These are phyloP conservation scores for Cladorrhinum sp. DNA, from an alignment of 2,329 filamentous ascomycete genomes.

Conservation along the genomic window DNA sequence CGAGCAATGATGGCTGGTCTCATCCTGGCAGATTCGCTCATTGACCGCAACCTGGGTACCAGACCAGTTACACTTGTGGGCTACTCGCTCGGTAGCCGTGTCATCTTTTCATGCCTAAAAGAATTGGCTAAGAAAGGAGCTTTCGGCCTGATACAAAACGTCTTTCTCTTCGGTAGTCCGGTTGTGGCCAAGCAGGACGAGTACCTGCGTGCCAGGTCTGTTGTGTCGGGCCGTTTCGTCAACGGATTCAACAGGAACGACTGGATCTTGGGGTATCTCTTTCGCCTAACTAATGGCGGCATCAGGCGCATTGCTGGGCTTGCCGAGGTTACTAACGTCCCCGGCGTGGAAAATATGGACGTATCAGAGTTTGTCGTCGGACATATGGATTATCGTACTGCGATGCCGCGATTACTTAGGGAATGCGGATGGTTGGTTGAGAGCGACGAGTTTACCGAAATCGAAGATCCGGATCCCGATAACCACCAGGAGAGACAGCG, in stretches of 20 bases:
- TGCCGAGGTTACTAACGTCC: slow-evolving; percentile 69
- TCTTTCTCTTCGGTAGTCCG: slow-evolving; percentile 90
- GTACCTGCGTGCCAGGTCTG: slow-evolving; percentile 73
- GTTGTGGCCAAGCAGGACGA: slow-evolving; percentile 91
- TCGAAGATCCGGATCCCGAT: slow-evolving; percentile 95
- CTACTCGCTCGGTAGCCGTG: slow-evolving; percentile 86
- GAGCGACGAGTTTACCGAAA: slow-evolving; percentile 91
- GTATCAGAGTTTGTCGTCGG: slow-evolving; percentile 82
- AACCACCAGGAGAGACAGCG: slow-evolving; percentile 84
- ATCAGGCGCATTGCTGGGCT: slow-evolving; percentile 87
- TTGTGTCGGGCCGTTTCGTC: slow-evolving; percentile 88
- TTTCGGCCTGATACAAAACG: slow-evolving; percentile 86
- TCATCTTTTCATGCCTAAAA: slow-evolving; percentile 87
- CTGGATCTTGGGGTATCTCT: slow-evolving; percentile 96
- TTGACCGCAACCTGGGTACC: slow-evolving; percentile 86
- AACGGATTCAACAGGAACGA: slow-evolving; percentile 94
- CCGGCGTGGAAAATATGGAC: slow-evolving; percentile 83
- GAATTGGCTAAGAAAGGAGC: slow-evolving; percentile 84
- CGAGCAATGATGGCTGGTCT: slow-evolving; percentile 84
- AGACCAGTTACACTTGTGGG: slow-evolving; percentile 90
- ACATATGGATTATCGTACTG: slow-evolving; percentile 93
- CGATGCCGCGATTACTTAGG: slow-evolving; percentile 83
- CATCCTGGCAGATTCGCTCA: slow-evolving; percentile 89
- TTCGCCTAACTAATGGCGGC: slow-evolving; percentile 88
- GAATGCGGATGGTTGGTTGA: slow-evolving; percentile 90